A percentile compares a stretch with the other conserved stretches of the same genome.
Conservation (phyloP, 2,329 filamentous ascomycete species). For the Penicillium sp. region DNA sequence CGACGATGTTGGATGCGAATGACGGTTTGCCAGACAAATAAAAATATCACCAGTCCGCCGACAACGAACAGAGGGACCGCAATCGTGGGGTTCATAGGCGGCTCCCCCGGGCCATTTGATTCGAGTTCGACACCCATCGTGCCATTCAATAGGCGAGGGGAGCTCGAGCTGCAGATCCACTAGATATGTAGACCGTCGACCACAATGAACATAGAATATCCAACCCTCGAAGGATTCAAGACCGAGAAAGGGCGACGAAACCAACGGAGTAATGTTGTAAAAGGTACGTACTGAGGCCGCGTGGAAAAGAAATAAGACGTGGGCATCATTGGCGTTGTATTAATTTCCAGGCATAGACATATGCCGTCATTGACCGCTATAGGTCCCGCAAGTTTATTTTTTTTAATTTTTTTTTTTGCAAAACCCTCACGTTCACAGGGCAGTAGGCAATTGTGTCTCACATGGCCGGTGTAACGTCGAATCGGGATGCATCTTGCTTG, state of each 20-base stretch:
- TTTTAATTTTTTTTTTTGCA: not conserved
- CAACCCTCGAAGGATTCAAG: conserved; percentile 10
- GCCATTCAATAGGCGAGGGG: conserved; percentile 5
- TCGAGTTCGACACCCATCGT: conserved; percentile 34
- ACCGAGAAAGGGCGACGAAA: not conserved
- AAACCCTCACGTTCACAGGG: conserved; percentile 15
- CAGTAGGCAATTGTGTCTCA: conserved; percentile 4
- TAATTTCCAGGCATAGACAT: conserved; percentile 4
- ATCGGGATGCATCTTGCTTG: conserved; percentile 2
- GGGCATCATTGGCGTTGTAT: conserved; percentile 15
- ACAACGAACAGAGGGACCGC: conserved; percentile 32
- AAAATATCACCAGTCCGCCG: conserved; percentile 20
- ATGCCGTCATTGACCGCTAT: conserved; percentile 27
- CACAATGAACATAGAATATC: conserved; percentile 10
- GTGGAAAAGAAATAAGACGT: conserved; percentile 3
- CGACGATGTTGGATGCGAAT: conserved; percentile 26
- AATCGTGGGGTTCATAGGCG: conserved; percentile 32
- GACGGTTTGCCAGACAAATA: conserved; percentile 25
- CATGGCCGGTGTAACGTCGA: conserved; percentile 22
- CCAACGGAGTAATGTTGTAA: not conserved
- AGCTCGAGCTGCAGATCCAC: conserved; percentile 2
- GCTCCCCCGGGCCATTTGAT: conserved; percentile 25
- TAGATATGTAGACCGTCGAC: conserved; percentile 8
- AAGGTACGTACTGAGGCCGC: not conserved
- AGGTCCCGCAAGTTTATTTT: conserved; percentile 5